Evolutionary conservation across 768 basidiomycete species (phyloP), one percentile per base, ranked within the genome.

Genomic region (Serendipita sp.): DNA sequence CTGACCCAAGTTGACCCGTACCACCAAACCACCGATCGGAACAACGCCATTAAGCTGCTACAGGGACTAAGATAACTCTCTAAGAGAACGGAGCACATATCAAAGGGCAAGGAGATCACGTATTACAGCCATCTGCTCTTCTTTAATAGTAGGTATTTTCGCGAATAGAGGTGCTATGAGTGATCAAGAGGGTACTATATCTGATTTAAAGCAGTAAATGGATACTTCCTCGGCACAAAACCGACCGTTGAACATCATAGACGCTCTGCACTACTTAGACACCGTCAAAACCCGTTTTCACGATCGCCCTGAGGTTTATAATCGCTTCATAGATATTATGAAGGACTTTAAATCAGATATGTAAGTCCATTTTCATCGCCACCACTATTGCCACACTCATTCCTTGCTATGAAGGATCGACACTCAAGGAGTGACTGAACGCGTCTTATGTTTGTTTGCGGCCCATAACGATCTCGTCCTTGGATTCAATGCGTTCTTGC

Each of bases 401-500:
- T 16, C 47, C 23, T 73, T 46, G 32, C 3, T 63, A 2, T 30
- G 52, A 68, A 78, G 78, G 44, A 78, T 80, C 70, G 78, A 79
- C 68, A 80, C 79, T 0, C 78, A 78, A 3, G 76, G 76, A 23
- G 78, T 80, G 30, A 79, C 79, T 68, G 78, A 79, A 65, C 75
- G 78, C 15, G 79, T 79, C 38, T 78, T 77, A 13, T 74, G 75
- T 18, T 74, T 80, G 18, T 80, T 80, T 71, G 70, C 75, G 44
- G 76, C 76, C 32, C 77, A 78, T 66, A 78, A 78, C 2, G 69
- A 73, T 35, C 76, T 80, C 65, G 79, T 80, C 44, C 76, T 77
- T 66, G 78, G 78, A 13, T 79, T 80, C 76, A 79, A 79, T 71
- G 77, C 77, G 11, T 80, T 80, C 71, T 70, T 80, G 16, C 79